Conservation (phyloP, 1,139 yeast genomes). For the Sugiyamaella grinbergsii region DNA sequence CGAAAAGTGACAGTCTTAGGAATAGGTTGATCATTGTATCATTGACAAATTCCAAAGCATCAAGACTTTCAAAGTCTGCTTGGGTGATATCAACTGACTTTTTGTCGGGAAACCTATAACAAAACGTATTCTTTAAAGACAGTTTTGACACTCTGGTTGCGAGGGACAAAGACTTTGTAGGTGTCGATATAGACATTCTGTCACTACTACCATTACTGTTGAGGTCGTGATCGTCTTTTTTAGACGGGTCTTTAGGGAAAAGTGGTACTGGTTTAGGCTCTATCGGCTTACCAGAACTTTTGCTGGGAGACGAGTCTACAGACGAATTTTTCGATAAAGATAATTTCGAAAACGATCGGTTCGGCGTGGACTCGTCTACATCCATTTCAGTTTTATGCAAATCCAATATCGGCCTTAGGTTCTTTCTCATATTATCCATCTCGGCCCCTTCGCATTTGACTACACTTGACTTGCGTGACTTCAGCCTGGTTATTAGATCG, state of each 20-base stretch:
- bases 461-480: not conserved
- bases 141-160: constrained; percentile 6
- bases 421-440: not conserved
- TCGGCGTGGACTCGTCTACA: too few relatives aligned
- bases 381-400: not conserved
- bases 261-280: not conserved
- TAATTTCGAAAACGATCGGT: too few relatives aligned
- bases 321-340: not conserved
- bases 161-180: not conserved
- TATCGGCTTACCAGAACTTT: not conserved
- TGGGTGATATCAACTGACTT: constrained; percentile 37
- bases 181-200: not conserved
- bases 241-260: constrained; percentile 1
- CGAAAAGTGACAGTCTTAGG: constrained; percentile 31
- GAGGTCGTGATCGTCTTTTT: not conserved
- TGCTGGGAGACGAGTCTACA: not conserved
- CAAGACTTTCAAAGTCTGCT: constrained; percentile 42
- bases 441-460: not conserved
- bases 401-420: not conserved
- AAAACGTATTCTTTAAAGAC: constrained; percentile 8
- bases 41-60: constrained; percentile 45
- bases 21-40: constrained; percentile 48
- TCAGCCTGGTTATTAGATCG: not conserved
- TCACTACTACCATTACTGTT: not conserved
- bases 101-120: constrained; percentile 35